Evolutionary conservation across 2,329 filamentous ascomycete genomes (phyloP).

Genomic region (Juglanconis sp.): DNA sequence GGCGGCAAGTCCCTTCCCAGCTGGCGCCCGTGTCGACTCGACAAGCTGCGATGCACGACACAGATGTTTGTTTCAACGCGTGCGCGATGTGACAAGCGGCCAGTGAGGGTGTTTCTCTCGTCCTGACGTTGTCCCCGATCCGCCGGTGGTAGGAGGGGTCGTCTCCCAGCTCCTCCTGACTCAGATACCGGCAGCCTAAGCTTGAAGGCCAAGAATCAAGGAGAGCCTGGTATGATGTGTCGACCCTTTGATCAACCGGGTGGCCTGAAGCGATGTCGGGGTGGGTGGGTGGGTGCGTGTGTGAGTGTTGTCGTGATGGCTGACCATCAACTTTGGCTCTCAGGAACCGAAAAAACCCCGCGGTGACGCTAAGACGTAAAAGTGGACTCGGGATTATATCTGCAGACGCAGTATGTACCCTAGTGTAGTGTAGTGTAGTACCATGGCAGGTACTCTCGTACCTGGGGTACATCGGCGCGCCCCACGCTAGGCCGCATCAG

Average conservation of each 20-base stretch:
- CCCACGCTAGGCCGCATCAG: not conserved
- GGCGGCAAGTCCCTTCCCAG: no score
- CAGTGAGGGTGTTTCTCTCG: not conserved
- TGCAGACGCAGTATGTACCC: not conserved
- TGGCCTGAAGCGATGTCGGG: no score
- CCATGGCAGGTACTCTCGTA: not conserved
- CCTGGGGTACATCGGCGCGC: not conserved
- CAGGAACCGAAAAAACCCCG: not conserved
- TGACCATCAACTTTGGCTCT: no score
- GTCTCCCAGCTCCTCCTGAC: not conserved
- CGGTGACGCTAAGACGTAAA: not conserved
- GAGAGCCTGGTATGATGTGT: no score
- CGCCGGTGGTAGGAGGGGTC: not conserved
- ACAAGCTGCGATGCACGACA: not conserved
- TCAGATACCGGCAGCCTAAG: not conserved
- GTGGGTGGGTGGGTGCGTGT: no score
- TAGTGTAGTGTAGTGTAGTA: not conserved
- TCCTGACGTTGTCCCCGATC: not conserved
- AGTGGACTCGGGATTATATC: not conserved
- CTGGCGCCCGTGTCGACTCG: not conserved
- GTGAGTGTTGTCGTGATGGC: not conserved
- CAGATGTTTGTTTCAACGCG: conserved; percentile 2
- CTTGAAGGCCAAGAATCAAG: not conserved
- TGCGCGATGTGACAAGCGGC: not conserved
- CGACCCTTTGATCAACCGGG: no score